phyloP scores from a whole-genome alignment of 2,329 filamentous ascomycete genomes.

The Hymenoscyphus scutula region DNA sequence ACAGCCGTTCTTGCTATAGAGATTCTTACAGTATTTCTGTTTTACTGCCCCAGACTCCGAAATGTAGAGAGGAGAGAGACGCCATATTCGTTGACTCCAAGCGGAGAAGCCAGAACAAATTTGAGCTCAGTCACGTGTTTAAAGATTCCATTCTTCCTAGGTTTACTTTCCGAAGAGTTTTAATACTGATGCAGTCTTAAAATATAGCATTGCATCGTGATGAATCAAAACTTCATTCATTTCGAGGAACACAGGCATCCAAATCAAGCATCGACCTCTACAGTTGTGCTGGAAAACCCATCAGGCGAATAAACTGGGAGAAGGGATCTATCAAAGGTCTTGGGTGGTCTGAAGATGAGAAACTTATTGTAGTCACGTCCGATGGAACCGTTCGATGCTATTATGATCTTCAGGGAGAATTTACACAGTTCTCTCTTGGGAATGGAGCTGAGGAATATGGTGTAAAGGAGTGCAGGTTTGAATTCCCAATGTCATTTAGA shows the following conservation, averaged over 20 bases:
- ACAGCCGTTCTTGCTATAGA: neutral
- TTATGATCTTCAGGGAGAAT: slow-evolving; percentile 89
- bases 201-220: slow-evolving; percentile 79
- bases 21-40: neutral
- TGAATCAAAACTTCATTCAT: slow-evolving; percentile 77
- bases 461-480: slow-evolving; percentile 72
- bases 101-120: neutral
- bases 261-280: slow-evolving; percentile 93
- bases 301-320: slow-evolving; percentile 87
- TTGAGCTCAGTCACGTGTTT: neutral
- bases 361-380: slow-evolving; percentile 79
- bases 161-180: neutral
- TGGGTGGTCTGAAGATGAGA: slow-evolving; percentile 96
- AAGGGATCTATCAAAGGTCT: slow-evolving; percentile 82
- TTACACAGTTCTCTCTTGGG: slow-evolving; percentile 89
- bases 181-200: slow-evolving; percentile 32
- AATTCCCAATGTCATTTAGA: neutral
- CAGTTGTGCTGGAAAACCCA: slow-evolving; percentile 84
- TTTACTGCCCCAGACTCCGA: neutral
- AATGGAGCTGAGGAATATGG: slow-evolving; percentile 86
- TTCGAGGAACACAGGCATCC: slow-evolving; percentile 65
- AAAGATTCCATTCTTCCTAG: neutral
- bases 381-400: slow-evolving; percentile 89
- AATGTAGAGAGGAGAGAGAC: neutral
- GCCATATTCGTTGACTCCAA: neutral